Evolutionary conservation across 441 rosid species (phyloP).

Genomic region (Populus hybrid): DNA sequence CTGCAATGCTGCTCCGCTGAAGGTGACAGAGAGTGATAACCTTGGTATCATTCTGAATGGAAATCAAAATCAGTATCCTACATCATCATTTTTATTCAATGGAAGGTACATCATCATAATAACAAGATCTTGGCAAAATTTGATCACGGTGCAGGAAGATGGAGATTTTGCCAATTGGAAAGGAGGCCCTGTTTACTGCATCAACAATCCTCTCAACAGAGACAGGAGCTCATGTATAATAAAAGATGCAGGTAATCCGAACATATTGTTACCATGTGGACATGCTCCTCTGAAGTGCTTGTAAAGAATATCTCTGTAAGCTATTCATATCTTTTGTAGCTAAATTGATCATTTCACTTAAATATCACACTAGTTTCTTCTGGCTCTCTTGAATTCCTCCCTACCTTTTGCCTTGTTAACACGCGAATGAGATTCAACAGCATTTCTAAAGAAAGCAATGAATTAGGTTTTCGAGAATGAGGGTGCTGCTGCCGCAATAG

Average conservation of each 20-base stretch:
- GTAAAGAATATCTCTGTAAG: neutral
- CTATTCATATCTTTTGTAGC: neutral
- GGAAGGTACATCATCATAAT: neutral
- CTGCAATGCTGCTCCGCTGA: neutral
- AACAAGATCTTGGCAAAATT: neutral
- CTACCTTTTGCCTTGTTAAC: neutral
- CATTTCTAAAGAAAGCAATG: too few relatives aligned
- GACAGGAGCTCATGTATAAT: conserved; percentile 12
- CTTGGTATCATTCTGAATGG: neutral
- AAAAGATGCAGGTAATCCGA: conserved; percentile 3
- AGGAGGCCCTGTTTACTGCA: conserved; percentile 75
- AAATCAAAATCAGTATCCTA: neutral
- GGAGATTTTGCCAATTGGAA: conserved; percentile 60
- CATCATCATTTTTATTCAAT: neutral
- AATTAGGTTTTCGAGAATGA: too few relatives aligned
- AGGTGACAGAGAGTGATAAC: neutral
- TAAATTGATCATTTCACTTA: neutral
- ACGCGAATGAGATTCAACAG: neutral
- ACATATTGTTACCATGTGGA: neutral
- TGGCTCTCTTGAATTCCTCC: neutral
- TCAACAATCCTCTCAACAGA: conserved; percentile 40
- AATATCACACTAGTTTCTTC: too few relatives aligned
- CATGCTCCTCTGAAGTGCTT: too few relatives aligned
- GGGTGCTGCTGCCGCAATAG: neutral
- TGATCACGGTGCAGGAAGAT: conserved; percentile 40